Percentiles rank a stretch among this genome's conserved stretches.
These are phyloP conservation scores for Croton setiger DNA, from an alignment of 441 rosid species.

Conservation along the genomic window DNA sequence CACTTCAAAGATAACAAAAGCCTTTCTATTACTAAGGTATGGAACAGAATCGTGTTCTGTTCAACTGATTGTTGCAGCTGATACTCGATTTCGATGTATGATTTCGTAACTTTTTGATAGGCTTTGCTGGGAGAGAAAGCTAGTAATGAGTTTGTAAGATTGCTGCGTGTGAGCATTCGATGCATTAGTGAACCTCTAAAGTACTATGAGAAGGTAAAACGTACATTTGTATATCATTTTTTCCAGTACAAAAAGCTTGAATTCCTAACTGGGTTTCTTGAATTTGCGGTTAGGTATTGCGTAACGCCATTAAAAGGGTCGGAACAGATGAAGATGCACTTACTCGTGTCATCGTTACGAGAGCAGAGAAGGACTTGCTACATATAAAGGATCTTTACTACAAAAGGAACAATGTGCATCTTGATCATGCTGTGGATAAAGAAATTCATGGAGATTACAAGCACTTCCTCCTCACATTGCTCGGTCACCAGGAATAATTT, in stretches of 20 bases:
- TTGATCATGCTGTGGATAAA: conserved; percentile 47
- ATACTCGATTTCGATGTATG: too few species aligned
- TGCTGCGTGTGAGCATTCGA: conserved; percentile 42
- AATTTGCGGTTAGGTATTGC: conserved; percentile 34
- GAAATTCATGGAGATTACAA: conserved; percentile 57
- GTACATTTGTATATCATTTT: not conserved
- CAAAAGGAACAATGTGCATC: conserved; percentile 52
- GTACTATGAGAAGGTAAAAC: conserved; percentile 51
- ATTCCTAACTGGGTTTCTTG: not conserved
- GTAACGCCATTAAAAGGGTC: conserved; percentile 37
- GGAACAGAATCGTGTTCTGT: too few species aligned
- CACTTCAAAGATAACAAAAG: conserved; percentile 45
- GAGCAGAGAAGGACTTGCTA: conserved; percentile 60
- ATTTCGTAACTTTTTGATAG: conserved; percentile 18
- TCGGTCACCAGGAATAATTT: conserved; percentile 40
- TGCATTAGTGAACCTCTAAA: conserved; percentile 44
- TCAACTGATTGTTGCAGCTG: not conserved
- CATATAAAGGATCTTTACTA: conserved; percentile 51
- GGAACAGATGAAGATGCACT: conserved; percentile 68
- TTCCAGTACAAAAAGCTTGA: not conserved
- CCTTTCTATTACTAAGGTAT: conserved; percentile 52
- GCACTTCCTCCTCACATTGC: conserved; percentile 47
- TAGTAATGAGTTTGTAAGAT: conserved; percentile 25
- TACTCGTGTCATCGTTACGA: conserved; percentile 52
- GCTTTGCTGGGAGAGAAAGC: conserved; percentile 27